Conservation (phyloP, 2,329 filamentous ascomycete species). For the Xylaria sp. region DNA sequence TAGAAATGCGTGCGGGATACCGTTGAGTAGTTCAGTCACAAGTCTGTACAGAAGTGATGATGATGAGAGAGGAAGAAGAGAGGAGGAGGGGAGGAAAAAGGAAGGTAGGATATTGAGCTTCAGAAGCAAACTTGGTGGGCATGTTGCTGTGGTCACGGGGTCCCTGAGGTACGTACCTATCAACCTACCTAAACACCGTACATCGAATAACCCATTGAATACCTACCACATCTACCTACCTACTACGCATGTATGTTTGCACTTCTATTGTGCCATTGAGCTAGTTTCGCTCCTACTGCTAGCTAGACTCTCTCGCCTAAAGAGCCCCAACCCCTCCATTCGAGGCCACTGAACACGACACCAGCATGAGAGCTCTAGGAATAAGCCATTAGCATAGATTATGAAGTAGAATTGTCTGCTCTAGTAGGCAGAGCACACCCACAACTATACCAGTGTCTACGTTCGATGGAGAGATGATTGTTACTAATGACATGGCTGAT, state of each 20-base stretch:
- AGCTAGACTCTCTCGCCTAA: not conserved
- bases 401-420: not conserved
- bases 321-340: not conserved
- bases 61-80: conserved; percentile 1
- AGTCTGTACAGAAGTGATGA: not conserved
- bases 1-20: not conserved
- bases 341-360: not conserved
- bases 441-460: not conserved
- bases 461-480: not conserved
- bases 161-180: not conserved
- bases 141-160: conserved; percentile 6
- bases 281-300: not conserved
- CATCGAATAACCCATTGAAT: not conserved
- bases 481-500: not conserved
- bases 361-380: not conserved
- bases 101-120: not conserved
- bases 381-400: not conserved
- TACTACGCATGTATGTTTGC: not conserved
- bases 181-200: not conserved
- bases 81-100: not conserved
- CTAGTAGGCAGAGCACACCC: not conserved
- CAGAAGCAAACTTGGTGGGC: not conserved
- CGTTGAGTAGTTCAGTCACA: not conserved
- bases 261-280: not conserved
- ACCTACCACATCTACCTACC: not conserved